Percentiles rank a stretch among this genome's conserved stretches.
These are phyloP conservation scores for Phytophthora citricola DNA, from an alignment of 352 stramenopile genomes.

Conservation along the genomic window DNA sequence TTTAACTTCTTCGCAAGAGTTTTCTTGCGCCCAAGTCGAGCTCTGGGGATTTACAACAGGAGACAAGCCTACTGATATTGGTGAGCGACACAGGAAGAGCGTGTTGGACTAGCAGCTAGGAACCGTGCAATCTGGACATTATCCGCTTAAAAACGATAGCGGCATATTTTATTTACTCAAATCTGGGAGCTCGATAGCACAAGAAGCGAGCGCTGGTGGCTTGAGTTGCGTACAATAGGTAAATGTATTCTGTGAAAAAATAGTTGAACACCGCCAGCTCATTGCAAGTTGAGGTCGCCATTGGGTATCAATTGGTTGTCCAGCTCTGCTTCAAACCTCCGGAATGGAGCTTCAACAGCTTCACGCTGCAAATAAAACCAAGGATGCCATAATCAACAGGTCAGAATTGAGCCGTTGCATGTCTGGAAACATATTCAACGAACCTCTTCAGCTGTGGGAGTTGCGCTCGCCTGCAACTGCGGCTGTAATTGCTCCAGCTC, in stretches of 20 bases:
- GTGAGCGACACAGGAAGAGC: conserved; percentile 61
- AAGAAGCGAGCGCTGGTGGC: conserved; percentile 1
- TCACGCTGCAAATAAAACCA: conserved; percentile 34
- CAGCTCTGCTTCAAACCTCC: conserved; percentile 40
- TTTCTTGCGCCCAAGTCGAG: conserved; percentile 83
- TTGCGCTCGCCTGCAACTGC: conserved; percentile 51
- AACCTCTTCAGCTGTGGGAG: conserved; percentile 42
- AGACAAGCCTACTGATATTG: conserved; percentile 49
- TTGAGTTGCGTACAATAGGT: neutral
- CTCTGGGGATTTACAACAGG: conserved; percentile 85
- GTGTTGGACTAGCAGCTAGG: conserved; percentile 65
- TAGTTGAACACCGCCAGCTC: conserved; percentile 3
- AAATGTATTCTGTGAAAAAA: conserved; percentile 22
- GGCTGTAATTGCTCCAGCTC: conserved; percentile 56
- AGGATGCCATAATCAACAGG: neutral
- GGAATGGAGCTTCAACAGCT: conserved; percentile 41
- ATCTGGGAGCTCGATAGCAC: conserved; percentile 22
- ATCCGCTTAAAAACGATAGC: conserved; percentile 3
- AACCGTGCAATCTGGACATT: neutral
- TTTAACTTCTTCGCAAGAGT: conserved; percentile 80
- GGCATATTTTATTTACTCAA: conserved; percentile 45
- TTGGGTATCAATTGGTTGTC: conserved; percentile 36
- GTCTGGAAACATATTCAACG: conserved; percentile 1
- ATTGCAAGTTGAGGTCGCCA: conserved; percentile 29
- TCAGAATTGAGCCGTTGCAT: conserved; percentile 8